These are phyloP conservation scores for Entomortierella lignicola DNA, from an alignment of 192 early-diverging fungal species.

Conservation along the genomic window DNA sequence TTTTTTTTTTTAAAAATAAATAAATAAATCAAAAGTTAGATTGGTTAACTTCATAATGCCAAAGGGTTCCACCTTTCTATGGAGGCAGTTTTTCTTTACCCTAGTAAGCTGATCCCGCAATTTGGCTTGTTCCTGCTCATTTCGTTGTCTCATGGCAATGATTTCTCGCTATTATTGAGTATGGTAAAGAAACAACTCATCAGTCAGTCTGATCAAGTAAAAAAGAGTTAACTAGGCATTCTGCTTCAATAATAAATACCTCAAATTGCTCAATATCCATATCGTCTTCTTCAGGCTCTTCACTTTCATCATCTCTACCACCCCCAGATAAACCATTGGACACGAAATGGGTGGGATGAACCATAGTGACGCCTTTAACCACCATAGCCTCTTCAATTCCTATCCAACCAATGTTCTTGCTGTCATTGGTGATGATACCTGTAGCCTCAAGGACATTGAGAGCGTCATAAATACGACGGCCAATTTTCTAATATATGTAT, in stretches of 20 bases:
- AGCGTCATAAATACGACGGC: slow-evolving; percentile 78
- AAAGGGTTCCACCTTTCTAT: no score
- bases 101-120: slow-evolving; percentile 38
- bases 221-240: not conserved
- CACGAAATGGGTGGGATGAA: not conserved
- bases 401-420: slow-evolving; percentile 74
- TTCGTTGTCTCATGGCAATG: slow-evolving; percentile 18
- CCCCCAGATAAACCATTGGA: not conserved
- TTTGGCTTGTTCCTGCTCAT: slow-evolving; percentile 29
- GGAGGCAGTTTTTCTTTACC: no score
- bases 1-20: no score
- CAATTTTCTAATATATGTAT: slow-evolving; percentile 64
- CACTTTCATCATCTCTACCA: slow-evolving; percentile 38
- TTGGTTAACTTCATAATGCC: no score
- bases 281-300: slow-evolving; percentile 46
- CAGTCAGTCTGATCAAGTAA: not conserved
- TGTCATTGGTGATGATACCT: slow-evolving; percentile 69
- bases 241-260: slow-evolving; percentile 8
- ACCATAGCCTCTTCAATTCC: slow-evolving; percentile 61
- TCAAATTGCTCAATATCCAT: slow-evolving; percentile 45
- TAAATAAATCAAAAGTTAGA: no score
- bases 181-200: not conserved
- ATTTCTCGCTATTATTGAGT: slow-evolving; percentile 24
- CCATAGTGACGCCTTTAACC: slow-evolving; percentile 15
- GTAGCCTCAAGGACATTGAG: slow-evolving; percentile 75